Conservation (phyloP, 805 yeast species). For the Candida argentea region DNA sequence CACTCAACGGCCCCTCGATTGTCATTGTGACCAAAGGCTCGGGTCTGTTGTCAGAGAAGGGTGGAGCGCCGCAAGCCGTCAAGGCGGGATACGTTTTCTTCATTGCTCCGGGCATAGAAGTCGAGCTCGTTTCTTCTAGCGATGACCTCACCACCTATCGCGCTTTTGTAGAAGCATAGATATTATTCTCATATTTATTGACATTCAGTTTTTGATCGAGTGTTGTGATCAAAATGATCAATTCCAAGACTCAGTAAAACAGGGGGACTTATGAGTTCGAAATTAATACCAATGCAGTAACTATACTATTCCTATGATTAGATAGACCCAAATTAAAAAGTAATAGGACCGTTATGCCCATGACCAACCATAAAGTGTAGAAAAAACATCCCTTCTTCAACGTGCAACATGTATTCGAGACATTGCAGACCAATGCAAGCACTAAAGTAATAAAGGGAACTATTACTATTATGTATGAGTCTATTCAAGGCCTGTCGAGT, state of each 20-base stretch:
- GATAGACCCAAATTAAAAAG: too few relatives aligned
- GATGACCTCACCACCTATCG: slow-evolving; percentile 69
- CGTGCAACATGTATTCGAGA: too few relatives aligned
- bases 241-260: too few relatives aligned
- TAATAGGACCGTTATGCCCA: too few relatives aligned
- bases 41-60: slow-evolving; percentile 46
- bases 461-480: too few relatives aligned
- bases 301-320: not conserved
- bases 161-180: slow-evolving; percentile 70
- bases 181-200: not conserved
- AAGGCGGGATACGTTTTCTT: slow-evolving; percentile 75
- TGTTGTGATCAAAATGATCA: too few relatives aligned
- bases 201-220: not conserved
- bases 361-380: too few relatives aligned
- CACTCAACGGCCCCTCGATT: slow-evolving; percentile 79
- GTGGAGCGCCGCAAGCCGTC: slow-evolving; percentile 29
- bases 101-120: slow-evolving; percentile 65
- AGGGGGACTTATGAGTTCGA: not conserved
- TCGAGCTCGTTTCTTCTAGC: slow-evolving; percentile 47
- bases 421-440: too few relatives aligned
- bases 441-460: too few relatives aligned
- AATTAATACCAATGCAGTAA: slow-evolving; percentile 1
- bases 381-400: too few relatives aligned
- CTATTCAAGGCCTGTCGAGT: too few relatives aligned
- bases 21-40: slow-evolving; percentile 73